Base-by-base conservation (phyloP, 805 yeast genomes). In the Lachancea sp. region DNA sequence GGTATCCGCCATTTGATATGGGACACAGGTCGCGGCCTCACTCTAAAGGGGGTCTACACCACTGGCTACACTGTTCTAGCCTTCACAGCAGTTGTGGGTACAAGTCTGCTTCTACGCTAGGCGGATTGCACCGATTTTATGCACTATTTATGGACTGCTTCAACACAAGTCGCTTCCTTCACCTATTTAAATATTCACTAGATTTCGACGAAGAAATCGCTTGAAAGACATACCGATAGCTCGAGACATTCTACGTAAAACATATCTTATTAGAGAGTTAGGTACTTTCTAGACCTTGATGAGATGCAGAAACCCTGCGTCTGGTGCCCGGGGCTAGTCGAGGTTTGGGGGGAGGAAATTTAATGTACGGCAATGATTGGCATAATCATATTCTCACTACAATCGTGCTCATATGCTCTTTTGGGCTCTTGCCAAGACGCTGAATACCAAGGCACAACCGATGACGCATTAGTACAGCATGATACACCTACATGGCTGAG, bases 1-100 rank as follows among this genome's bases (percentile, higher is more conserved):
- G 97, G 98, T 58, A 49, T 91, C 52, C 87, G 99, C 77, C 99
- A 93, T 67, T 71, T 91, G 67, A 62, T 86, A 45, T 93, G 99
- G 99, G 99, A 93, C 66, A 65, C 80, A 44, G 95, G 95, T 65
- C 73, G 71, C 55, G 85, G 83, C 67, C 75, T 91, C 63, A 77
- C 89, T 50, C 60, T 86, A 56, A 79, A 83, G 62, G 97, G 95
- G 55, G 96, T 93, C 47, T 85, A 85, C 79, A 79, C 83, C 70
- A 89, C 97, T 31, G 98, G 96, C 52, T 86, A 87, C 69, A 71
- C 78, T 39, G 95, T 88, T 16, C 65, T 89, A 47, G 97, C 82
- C 25, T 70, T 78, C 56, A 59, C 79, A 36, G 70, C 73, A 8
- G 49, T 76, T 30, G 57, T 81, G 20, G 86, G 95, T 45, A 58